phyloP scores from a whole-genome alignment of 2,329 filamentous ascomycete genomes.

The Mycocentrospora acerina region DNA sequence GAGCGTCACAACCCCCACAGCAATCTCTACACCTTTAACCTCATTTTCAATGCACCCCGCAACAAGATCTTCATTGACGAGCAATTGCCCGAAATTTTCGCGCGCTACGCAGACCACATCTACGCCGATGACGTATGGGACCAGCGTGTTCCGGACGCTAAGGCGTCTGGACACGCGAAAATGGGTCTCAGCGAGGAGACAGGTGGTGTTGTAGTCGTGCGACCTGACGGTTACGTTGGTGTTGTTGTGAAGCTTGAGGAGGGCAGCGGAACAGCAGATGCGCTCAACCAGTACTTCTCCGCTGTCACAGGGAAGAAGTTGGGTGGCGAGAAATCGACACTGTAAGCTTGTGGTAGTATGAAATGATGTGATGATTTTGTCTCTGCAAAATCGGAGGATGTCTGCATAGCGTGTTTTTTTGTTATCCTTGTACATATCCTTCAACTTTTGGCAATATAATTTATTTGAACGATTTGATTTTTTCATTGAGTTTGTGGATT shows the following conservation, averaged over 20 bases:
- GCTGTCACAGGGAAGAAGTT: slow-evolving; percentile 67
- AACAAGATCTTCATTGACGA: slow-evolving; percentile 70
- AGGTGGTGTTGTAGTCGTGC: slow-evolving; percentile 79
- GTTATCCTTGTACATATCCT: too few species aligned
- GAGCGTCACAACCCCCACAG: slow-evolving; percentile 85
- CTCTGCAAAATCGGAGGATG: too few species aligned
- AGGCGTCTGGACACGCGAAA: slow-evolving; percentile 79
- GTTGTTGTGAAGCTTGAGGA: slow-evolving; percentile 72
- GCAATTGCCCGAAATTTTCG: slow-evolving; percentile 69
- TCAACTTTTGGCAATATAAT: too few species aligned
- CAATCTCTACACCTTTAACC: slow-evolving; percentile 75
- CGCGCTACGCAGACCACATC: slow-evolving; percentile 76
- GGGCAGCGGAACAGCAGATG: slow-evolving; percentile 77
- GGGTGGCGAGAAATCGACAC: slow-evolving; percentile 39
- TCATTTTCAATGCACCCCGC: slow-evolving; percentile 70
- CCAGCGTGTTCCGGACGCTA: slow-evolving; percentile 66
- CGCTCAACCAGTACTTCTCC: slow-evolving; percentile 80
- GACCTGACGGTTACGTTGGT: slow-evolving; percentile 86
- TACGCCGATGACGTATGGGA: slow-evolving; percentile 86
- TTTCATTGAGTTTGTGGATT: too few species aligned
- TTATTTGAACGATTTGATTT: too few species aligned
- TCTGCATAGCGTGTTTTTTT: too few species aligned
- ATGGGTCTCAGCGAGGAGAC: slow-evolving; percentile 74
- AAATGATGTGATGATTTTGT: not conserved
- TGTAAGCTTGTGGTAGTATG: slow-evolving; percentile 22